Percentiles rank a stretch among this genome's conserved stretches.
Evolutionary conservation across 2,329 filamentous ascomycete species (phyloP).

Genomic region (Talaromyces islandicus): DNA sequence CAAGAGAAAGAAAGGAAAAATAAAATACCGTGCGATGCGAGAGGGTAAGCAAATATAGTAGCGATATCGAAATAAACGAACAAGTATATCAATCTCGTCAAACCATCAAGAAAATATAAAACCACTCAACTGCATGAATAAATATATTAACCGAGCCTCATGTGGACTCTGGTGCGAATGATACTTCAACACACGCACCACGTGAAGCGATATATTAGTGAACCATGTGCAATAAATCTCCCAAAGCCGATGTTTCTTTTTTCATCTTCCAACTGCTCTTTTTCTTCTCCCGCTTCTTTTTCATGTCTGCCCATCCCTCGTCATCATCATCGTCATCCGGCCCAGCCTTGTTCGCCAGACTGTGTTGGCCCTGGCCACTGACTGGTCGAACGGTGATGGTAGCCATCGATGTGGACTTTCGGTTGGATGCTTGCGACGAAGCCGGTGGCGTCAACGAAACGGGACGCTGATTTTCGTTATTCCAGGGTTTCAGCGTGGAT

Average conservation of each 20-base stretch:
- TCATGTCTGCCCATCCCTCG: slow-evolving; percentile 47
- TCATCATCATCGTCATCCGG: slow-evolving; percentile 45
- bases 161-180: background rate
- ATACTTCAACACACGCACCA: background rate
- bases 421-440: slow-evolving; percentile 16
- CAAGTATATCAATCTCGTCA: background rate
- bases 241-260: slow-evolving; percentile 29
- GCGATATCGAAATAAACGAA: background rate
- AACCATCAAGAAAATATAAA: background rate
- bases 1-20: background rate
- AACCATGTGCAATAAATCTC: slow-evolving; percentile 33
- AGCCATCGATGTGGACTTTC: slow-evolving; percentile 22
- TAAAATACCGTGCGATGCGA: background rate
- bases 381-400: slow-evolving; percentile 25
- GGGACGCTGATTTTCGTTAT: slow-evolving; percentile 27
- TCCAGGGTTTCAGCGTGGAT: slow-evolving; percentile 30
- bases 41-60: background rate
- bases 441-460: slow-evolving; percentile 18
- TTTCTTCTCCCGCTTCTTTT: slow-evolving; percentile 44
- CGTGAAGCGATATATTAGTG: slow-evolving; percentile 9
- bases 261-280: slow-evolving; percentile 43
- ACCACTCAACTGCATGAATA: background rate
- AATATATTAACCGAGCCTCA: background rate
- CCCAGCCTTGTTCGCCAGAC: slow-evolving; percentile 13
- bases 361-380: slow-evolving; percentile 17